Base-by-base conservation (phyloP, 2,329 filamentous ascomycete species). In the Fusarium marasasianum region DNA sequence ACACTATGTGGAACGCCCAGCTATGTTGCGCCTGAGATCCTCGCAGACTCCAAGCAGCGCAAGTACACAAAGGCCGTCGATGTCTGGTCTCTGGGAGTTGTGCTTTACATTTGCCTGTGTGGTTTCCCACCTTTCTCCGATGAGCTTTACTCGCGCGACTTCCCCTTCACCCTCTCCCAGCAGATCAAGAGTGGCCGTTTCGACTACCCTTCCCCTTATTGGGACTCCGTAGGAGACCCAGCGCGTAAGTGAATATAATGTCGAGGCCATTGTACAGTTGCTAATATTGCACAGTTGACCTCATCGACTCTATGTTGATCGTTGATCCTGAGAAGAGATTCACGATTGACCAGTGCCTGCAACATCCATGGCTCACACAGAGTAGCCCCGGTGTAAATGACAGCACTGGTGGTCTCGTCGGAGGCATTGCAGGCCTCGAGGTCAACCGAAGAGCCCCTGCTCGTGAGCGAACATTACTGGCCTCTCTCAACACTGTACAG, bases 81-180 rank as follows among this genome's bases (percentile, higher is more conserved):
- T 81, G 88, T 98, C 47, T 98, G 96, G 96, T 98, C 95, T 3
- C 88, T 98, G 2, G 96, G 96, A n/a, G 96, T 99, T 7, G 96
- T 99, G 8, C 87, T 99, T 31, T 99, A 98, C 83, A 98, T 98
- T 77, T 98, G 95, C 80, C 89, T 98, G 10, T 98, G 96, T 80
- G 96, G 96, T 41, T 98, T 98, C 79, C 96, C 96, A 9, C 96
- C 96, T 0, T 99, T 99, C 83, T 97, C 94, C 1, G 96, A 99
- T 78, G 96, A 99, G 83, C 90, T 98, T 1, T 94, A 92, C 83
- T 91, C 91, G 2, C 84, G 84, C 41, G 92, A 97, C 50, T 96
- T 95, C 75, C 96, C 96, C 5, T 98, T 94, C 80, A 94, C 89
- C 0, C 87, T 98, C 50, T 93, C 93, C 97, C 83, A 98, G 75